Percentiles rank a stretch among this genome's conserved stretches.
These are phyloP conservation scores for Podaxis mareebaensis DNA, from an alignment of 768 basidiomycete genomes.

Conservation along the genomic window DNA sequence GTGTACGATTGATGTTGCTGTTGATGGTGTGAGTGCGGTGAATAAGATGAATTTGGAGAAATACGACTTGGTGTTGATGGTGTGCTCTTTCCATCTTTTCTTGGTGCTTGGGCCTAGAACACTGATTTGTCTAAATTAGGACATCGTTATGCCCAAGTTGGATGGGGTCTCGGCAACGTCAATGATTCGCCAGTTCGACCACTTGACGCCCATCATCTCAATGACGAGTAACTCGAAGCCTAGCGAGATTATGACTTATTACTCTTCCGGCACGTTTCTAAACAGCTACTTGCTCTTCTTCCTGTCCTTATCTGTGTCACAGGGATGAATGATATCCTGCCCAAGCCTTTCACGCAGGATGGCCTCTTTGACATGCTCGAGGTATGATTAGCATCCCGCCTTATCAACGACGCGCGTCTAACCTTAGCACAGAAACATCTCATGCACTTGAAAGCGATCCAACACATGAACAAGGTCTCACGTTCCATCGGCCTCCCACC, in stretches of 20 bases:
- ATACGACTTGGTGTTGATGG: constrained; percentile 96
- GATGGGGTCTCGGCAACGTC: constrained; percentile 91
- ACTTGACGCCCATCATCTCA: constrained; percentile 94
- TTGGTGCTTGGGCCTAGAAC: not conserved
- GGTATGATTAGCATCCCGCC: constrained; percentile 36
- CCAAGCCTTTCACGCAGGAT: constrained; percentile 97
- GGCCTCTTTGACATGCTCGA: constrained; percentile 91
- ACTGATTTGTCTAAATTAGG: constrained; percentile 43
- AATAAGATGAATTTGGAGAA: constrained; percentile 96
- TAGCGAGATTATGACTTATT: constrained; percentile 90
- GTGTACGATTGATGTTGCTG: constrained; percentile 91
- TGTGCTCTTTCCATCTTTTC: constrained; percentile 36
- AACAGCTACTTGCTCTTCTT: not conserved
- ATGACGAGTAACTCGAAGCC: constrained; percentile 97
- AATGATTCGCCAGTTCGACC: constrained; percentile 92
- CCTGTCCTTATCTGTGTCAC: constrained; percentile 2
- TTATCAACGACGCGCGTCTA: not conserved
- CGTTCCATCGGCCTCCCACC: constrained; percentile 69
- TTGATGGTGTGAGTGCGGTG: constrained; percentile 90
- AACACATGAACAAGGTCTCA: constrained; percentile 69
- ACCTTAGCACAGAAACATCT: constrained; percentile 66
- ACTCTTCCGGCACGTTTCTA: constrained; percentile 58
- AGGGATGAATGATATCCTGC: constrained; percentile 96
- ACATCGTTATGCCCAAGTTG: constrained; percentile 92
- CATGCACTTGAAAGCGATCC: constrained; percentile 83